These are phyloP conservation scores for Geotrichum candidum DNA, from an alignment of 1,139 yeast genomes.

Conservation along the genomic window DNA sequence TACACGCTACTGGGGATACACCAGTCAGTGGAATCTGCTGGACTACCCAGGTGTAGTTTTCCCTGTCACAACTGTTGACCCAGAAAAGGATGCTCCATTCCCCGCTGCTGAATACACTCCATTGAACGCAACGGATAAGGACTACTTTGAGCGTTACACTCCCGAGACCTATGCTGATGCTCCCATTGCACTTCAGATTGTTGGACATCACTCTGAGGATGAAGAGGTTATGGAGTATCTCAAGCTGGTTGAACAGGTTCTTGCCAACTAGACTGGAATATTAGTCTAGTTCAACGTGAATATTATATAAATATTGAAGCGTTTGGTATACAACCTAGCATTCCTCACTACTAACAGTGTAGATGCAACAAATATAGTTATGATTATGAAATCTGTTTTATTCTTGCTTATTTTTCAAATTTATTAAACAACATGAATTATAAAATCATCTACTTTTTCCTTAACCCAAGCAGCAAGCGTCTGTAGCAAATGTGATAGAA, in stretches of 20 bases:
- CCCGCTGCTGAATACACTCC: constrained; percentile 29
- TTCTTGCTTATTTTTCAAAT: no score
- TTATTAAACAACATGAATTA: no score
- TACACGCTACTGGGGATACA: constrained; percentile 62
- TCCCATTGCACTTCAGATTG: constrained; percentile 41
- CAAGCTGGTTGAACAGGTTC: constrained; percentile 12
- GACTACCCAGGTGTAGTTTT: constrained; percentile 49
- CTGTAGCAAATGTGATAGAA: no score
- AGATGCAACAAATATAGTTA: no score
- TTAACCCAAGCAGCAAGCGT: no score
- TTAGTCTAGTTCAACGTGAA: no score
- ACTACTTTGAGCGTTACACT: constrained; percentile 30
- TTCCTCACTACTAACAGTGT: no score
- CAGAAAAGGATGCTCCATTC: constrained; percentile 34
- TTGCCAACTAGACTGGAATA: not conserved
- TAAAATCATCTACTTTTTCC: no score
- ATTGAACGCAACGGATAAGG: constrained; percentile 30
- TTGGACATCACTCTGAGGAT: constrained; percentile 34
- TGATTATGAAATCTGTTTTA: no score
- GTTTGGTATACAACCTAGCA: no score
- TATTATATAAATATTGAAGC: no score
- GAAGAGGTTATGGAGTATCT: constrained; percentile 2
- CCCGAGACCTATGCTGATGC: constrained; percentile 40
- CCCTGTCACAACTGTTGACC: constrained; percentile 48
- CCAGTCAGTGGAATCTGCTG: constrained; percentile 46